phyloP scores from a whole-genome alignment of 2,329 filamentous ascomycete genomes.

The Alternaria viburni region DNA sequence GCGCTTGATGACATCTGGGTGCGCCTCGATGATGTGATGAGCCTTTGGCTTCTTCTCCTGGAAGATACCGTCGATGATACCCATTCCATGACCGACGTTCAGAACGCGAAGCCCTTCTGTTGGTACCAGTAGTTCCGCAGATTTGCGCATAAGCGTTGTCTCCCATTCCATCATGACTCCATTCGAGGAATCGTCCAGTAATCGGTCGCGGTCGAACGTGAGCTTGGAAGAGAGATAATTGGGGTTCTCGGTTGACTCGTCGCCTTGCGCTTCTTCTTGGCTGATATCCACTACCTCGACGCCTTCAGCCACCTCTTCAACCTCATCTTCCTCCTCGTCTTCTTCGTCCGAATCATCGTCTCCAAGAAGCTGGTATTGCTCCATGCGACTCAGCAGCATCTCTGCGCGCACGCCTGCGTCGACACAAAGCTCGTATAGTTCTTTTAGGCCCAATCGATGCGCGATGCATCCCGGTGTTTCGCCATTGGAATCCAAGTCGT shows the following conservation, averaged over 20 bases:
- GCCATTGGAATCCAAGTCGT: conserved; percentile 83
- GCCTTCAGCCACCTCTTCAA: conserved; percentile 32
- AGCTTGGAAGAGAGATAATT: conserved; percentile 57
- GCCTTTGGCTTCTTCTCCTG: conserved; percentile 52
- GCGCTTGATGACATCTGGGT: conserved; percentile 55
- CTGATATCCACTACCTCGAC: conserved; percentile 36
- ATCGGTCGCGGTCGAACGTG: conserved; percentile 54
- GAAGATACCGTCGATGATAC: conserved; percentile 57
- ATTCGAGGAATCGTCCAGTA: conserved; percentile 57
- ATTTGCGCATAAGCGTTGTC: conserved; percentile 55
- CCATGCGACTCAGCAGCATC: conserved; percentile 80
- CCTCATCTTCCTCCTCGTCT: conserved; percentile 53
- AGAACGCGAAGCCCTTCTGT: conserved; percentile 52
- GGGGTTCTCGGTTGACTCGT: conserved; percentile 52
- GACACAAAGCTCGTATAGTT: conserved; percentile 82
- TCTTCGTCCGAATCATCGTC: conserved; percentile 61
- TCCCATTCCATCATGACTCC: conserved; percentile 64
- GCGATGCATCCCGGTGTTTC: conserved; percentile 95
- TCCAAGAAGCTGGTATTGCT: conserved; percentile 77
- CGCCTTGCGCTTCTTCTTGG: conserved; percentile 28
- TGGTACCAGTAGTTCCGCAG: conserved; percentile 52
- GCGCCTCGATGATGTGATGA: conserved; percentile 61
- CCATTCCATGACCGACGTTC: conserved; percentile 60
- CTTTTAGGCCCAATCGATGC: conserved; percentile 67
- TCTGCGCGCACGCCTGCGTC: conserved; percentile 91